Conservation (phyloP, 345 rosid genomes). For the Murraya koenigii region DNA sequence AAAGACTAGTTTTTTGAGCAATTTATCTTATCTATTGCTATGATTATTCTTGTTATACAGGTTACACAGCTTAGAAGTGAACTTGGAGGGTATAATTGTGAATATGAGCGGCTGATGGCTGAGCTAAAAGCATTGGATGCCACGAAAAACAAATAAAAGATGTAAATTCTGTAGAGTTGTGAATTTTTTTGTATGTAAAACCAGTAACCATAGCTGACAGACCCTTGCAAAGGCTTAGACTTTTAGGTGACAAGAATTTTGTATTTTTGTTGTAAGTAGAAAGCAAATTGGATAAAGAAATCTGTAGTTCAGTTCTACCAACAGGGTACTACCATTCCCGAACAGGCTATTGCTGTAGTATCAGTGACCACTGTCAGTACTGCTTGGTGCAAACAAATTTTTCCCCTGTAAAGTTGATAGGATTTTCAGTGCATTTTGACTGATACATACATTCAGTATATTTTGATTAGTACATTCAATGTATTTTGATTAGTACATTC, state of each 20-base stretch:
- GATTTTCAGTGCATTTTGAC: too few relatives aligned
- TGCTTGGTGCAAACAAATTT: too few relatives aligned
- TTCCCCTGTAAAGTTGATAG: too few relatives aligned
- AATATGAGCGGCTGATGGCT: slow-evolving; percentile 37
- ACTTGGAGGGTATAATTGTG: slow-evolving; percentile 34
- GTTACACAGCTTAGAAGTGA: slow-evolving; percentile 46
- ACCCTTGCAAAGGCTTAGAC: not conserved
- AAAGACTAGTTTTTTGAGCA: not conserved
- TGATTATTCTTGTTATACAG: slow-evolving; percentile 33
- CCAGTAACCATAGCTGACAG: not conserved
- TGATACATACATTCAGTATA: too few relatives aligned
- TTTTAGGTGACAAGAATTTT: not conserved
- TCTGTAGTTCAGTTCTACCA: too few relatives aligned
- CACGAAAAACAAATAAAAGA: slow-evolving; percentile 39
- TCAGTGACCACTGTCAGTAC: too few relatives aligned
- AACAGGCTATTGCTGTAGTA: not conserved
- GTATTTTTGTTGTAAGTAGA: not conserved
- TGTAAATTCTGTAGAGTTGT: slow-evolving; percentile 28
- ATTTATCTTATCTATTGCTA: not conserved
- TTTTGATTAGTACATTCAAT: too few relatives aligned
- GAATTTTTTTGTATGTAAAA: slow-evolving; percentile 5
- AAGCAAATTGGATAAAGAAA: not conserved
- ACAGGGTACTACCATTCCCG: not conserved
- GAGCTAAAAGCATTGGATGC: slow-evolving; percentile 40
- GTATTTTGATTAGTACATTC: too few relatives aligned